Percentiles rank a stretch among this genome's conserved stretches.
Conservation (phyloP, 768 basidiomycete species). For the Cubamyces sp. region DNA sequence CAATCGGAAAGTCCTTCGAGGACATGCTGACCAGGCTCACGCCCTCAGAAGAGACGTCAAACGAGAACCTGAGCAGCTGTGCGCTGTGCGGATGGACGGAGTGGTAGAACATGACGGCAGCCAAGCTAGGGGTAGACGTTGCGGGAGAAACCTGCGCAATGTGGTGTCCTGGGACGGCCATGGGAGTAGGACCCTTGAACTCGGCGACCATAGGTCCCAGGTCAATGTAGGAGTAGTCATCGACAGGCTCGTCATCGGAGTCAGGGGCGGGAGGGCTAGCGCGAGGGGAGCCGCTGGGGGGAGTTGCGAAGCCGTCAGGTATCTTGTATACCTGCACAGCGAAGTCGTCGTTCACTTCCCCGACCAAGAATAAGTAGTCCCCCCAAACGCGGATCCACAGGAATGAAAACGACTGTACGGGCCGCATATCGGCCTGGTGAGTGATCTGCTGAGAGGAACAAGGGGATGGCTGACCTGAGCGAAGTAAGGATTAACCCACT, state of each 20-base stretch:
- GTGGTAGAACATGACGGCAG: conserved; percentile 29
- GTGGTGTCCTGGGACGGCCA: conserved; percentile 28
- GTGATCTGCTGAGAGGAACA: conserved; percentile 4
- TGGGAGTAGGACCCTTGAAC: conserved; percentile 21
- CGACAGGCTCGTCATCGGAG: background rate
- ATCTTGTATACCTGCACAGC: conserved; percentile 38
- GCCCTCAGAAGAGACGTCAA: conserved; percentile 5
- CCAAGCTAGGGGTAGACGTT: conserved; percentile 22
- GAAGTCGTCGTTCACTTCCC: conserved; percentile 35
- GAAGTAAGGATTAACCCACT: conserved; percentile 30
- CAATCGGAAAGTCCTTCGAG: conserved; percentile 26
- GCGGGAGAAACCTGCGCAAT: conserved; percentile 27
- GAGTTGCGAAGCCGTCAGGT: conserved; percentile 24
- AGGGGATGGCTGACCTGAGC: conserved; percentile 28
- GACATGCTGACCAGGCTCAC: conserved; percentile 11
- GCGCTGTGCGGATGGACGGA: conserved; percentile 19
- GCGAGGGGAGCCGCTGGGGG: conserved; percentile 4
- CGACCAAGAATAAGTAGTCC: conserved; percentile 38
- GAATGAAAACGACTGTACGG: conserved; percentile 36
- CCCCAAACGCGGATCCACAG: conserved; percentile 39
- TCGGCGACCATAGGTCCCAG: conserved; percentile 28
- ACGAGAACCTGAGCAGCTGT: conserved; percentile 27
- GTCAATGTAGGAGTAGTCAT: conserved; percentile 24
- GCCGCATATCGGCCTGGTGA: background rate
- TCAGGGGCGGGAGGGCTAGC: conserved; percentile 5